Conservation (phyloP, 495 filamentous ascomycete species). For the Cercophora sp. region DNA sequence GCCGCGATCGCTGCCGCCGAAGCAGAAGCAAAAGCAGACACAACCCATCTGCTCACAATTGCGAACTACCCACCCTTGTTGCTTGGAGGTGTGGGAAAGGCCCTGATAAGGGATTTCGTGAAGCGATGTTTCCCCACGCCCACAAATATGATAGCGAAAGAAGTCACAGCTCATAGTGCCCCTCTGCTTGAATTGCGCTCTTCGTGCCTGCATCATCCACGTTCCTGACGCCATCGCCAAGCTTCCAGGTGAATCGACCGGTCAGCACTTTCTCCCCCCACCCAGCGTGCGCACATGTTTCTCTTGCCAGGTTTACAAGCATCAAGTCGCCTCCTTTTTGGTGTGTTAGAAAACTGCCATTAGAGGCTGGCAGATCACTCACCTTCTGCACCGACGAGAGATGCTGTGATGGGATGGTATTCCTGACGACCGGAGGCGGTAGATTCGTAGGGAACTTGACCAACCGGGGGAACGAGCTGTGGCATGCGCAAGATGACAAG, state of each 20-base stretch:
- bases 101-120: no score
- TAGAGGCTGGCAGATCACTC: not conserved
- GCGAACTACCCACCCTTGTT: no score
- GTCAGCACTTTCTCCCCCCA: not conserved
- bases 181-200: not conserved
- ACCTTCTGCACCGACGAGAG: not conserved
- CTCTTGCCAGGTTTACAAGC: not conserved
- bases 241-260: not conserved
- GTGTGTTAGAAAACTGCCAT: no score
- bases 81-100: no score
- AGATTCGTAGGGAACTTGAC: not conserved
- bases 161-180: not conserved
- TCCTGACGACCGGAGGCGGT: not conserved
- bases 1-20: no score
- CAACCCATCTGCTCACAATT: no score
- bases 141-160: no score
- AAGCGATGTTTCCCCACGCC: no score
- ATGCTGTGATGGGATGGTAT: not conserved
- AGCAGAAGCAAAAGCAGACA: no score
- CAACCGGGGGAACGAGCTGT: not conserved
- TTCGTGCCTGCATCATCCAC: not conserved
- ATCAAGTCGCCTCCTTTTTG: not conserved
- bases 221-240: not conserved
- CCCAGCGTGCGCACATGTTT: not conserved
- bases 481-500: not conserved